Base-by-base conservation (phyloP, 345 rosid genomes). In the Laguncularia racemosa region DNA sequence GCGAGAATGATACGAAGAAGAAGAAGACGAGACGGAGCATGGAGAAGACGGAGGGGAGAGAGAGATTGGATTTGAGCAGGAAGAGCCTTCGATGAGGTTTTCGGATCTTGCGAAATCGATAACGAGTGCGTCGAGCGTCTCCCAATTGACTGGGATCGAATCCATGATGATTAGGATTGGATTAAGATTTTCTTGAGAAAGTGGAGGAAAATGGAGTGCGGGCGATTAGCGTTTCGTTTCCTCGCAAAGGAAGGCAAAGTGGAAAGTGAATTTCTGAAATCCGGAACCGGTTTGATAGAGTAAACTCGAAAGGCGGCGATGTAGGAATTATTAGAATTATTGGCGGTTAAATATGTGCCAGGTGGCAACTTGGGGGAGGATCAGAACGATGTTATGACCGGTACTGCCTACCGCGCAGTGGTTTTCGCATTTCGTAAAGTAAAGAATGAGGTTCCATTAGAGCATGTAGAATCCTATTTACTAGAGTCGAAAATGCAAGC, bases 21-120 rank as follows among this genome's bases (percentile, higher is more conserved):
- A 67, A 6, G 87, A 67, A 3, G 86, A 62, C 47, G 83, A 62
- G 45, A 78, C 65, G 7, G 84, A 66, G 16, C 66, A 60, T 17
- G 88, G 65, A 28, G 70, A 65, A 38, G 85, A 61, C 19, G 75
- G 59, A 16, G 83, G 61, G 0, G 84, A 55, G 2, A 72, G 57
- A 18, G 74, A 40, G 21, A 40, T 50, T 12, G 74, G 5, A 23
- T 23, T 23, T 23, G 28, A 23, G 5, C 28, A 23, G 28, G 28
- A 45, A 20, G 40, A 54, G 60, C 78, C 89, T 56, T 84, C 95
- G 46, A 88, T 61, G 48, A 92, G 73, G 65, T 84, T 77, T 74
- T 92, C 98, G 28, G 96, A 83, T 79, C 68, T 80, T n/a, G 82
- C 89, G 62, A 86, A 92, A 65, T 92, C 93, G 68, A 83, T 64